These are phyloP conservation scores for Sporothrix inflata DNA, from an alignment of 2,329 filamentous ascomycete genomes.

Conservation along the genomic window DNA sequence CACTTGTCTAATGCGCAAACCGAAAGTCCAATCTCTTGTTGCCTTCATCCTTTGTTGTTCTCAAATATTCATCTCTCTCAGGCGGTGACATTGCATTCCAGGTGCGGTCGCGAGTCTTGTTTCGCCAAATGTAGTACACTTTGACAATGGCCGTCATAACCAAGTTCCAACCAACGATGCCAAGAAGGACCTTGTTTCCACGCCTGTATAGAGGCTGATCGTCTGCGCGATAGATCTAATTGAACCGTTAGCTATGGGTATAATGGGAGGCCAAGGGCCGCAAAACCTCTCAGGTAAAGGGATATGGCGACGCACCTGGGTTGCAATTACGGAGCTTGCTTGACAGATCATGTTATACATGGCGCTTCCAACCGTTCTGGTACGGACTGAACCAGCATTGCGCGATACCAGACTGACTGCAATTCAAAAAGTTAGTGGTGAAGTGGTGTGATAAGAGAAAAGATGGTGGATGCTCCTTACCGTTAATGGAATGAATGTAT, in stretches of 20 bases:
- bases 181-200: conserved; percentile 48
- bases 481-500: conserved; percentile 47
- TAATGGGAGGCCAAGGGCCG: background rate
- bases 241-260: background rate
- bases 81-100: background rate
- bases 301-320: conserved; percentile 40
- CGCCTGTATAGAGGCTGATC: conserved; percentile 53
- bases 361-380: conserved; percentile 62
- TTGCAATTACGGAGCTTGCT: conserved; percentile 47
- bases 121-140: conserved; percentile 50
- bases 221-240: conserved; percentile 41
- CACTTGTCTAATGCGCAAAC: background rate
- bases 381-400: conserved; percentile 65
- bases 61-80: conserved; percentile 54
- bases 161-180: conserved; percentile 45
- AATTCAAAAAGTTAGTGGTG: background rate
- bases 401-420: conserved; percentile 49
- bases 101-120: background rate
- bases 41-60: conserved; percentile 48
- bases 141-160: conserved; percentile 39
- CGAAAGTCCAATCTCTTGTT: conserved; percentile 42
- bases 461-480: conserved; percentile 50
- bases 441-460: background rate
- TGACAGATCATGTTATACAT: conserved; percentile 63
- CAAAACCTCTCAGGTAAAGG: background rate